Evolutionary conservation across 768 basidiomycete species (phyloP).

Genomic region (Thelephora aurantiotincta): DNA sequence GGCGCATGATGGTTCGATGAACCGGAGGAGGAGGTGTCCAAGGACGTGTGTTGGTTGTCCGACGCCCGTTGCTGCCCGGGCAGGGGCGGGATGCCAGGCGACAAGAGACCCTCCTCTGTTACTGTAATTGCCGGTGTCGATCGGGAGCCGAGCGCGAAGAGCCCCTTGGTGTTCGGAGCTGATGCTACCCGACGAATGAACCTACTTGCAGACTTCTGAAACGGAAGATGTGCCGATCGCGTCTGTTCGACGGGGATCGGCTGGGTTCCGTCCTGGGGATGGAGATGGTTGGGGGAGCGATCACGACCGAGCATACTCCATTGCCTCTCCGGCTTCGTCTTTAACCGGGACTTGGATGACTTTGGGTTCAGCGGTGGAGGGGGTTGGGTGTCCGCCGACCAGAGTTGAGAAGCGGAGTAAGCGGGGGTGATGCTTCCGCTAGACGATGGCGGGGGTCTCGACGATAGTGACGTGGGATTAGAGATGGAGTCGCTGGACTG

Average conservation of each 20-base stretch:
- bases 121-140: conserved; percentile 29
- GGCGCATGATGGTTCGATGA: conserved; percentile 48
- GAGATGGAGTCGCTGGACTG: conserved; percentile 58
- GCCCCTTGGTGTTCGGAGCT: conserved; percentile 89
- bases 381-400: conserved; percentile 4
- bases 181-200: conserved; percentile 94
- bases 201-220: conserved; percentile 62
- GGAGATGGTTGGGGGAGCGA: conserved; percentile 23
- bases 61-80: conserved; percentile 34
- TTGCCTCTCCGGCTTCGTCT: conserved; percentile 19
- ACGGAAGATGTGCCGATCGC: conserved; percentile 33
- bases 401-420: conserved; percentile 10
- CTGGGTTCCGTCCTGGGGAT: conserved; percentile 34
- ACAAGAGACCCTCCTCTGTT: conserved; percentile 66
- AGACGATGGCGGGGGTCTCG: conserved; percentile 6
- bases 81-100: conserved; percentile 50
- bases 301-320: conserved; percentile 14
- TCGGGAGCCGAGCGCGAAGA: conserved; percentile 55
- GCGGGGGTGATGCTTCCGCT: conserved; percentile 7
- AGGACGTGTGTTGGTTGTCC: conserved; percentile 51
- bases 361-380: conserved; percentile 5
- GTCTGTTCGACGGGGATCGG: conserved; percentile 28
- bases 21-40: conserved; percentile 67
- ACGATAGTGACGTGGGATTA: conserved; percentile 13
- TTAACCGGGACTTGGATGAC: conserved; percentile 8